A percentile compares a stretch with the other conserved stretches of the same genome.
Evolutionary conservation across 208 protist genomes (phyloP).

Genomic region (Leishmania lainsoni): DNA sequence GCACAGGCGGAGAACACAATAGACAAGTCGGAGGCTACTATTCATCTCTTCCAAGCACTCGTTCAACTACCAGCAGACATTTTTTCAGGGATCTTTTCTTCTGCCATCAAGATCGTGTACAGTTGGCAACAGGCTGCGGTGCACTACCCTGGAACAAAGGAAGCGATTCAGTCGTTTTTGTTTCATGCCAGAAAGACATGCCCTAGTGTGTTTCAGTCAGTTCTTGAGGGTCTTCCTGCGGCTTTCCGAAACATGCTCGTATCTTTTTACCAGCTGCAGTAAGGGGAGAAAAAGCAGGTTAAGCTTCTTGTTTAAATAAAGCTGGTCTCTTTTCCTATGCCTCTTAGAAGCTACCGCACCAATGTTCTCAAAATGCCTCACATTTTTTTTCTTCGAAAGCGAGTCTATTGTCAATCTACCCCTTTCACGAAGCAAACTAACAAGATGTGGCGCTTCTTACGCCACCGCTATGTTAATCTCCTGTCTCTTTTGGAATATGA

Average conservation of each 20-base stretch:
- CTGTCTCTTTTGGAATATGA: not conserved
- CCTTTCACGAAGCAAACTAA: not conserved
- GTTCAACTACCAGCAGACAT: conserved; percentile 31
- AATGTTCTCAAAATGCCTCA: not conserved
- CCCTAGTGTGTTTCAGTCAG: conserved; percentile 24
- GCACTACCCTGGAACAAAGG: conserved; percentile 30
- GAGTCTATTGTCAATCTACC: not conserved
- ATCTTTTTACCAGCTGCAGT: conserved; percentile 23
- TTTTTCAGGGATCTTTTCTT: conserved; percentile 37
- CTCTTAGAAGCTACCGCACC: not conserved
- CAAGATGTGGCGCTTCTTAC: not conserved
- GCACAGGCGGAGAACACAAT: conserved; percentile 56
- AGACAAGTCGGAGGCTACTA: conserved; percentile 81
- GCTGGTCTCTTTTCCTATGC: not conserved
- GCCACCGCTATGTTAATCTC: not conserved
- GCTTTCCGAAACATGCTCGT: conserved; percentile 28
- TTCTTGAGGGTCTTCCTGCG: conserved; percentile 19
- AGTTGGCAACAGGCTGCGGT: conserved; percentile 58
- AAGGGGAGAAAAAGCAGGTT: conserved; percentile 3
- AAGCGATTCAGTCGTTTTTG: conserved; percentile 30
- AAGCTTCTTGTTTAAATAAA: not conserved
- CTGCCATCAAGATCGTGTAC: conserved; percentile 59
- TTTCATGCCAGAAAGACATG: conserved; percentile 22
- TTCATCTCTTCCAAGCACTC: conserved; percentile 58
- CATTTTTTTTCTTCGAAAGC: not conserved